These are phyloP conservation scores for Colletotrichum caudatum DNA, from an alignment of 2,329 filamentous ascomycete genomes.

Conservation along the genomic window DNA sequence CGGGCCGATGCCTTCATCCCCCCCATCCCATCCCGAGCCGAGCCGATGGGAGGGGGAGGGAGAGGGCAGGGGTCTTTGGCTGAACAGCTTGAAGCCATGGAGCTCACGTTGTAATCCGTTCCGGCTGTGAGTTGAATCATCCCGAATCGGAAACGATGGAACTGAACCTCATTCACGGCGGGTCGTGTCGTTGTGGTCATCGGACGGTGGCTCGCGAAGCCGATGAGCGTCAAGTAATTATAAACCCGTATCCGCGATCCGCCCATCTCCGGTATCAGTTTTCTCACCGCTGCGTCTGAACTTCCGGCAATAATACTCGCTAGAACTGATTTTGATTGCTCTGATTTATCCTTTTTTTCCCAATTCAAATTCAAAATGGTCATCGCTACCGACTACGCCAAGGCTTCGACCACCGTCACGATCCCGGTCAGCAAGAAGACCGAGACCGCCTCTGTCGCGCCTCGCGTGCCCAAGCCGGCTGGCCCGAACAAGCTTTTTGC, in stretches of 20 bases:
- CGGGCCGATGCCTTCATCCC: constrained; percentile 21
- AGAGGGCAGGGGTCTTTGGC: not conserved
- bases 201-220: not conserved
- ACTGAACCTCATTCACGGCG: not conserved
- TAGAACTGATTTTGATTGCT: not conserved
- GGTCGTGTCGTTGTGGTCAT: not conserved
- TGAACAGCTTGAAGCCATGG: not conserved
- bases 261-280: no score
- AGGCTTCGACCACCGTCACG: constrained; percentile 10
- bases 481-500: constrained; percentile 22
- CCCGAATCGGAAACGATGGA: not conserved
- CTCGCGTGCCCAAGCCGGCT: not conserved
- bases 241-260: constrained; percentile 15
- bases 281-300: not conserved
- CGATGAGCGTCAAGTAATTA: not conserved
- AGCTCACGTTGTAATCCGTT: no score
- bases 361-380: not conserved
- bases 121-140: not conserved
- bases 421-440: constrained; percentile 8
- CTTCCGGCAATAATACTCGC: not conserved
- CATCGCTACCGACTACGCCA: constrained; percentile 16
- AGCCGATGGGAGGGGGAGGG: not conserved
- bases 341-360: fast-evolving
- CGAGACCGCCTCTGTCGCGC: not conserved
- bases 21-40: constrained; percentile 9